Evolutionary conservation across 2,329 filamentous ascomycete genomes (phyloP).

Genomic region (Aspergillus fumigatus): DNA sequence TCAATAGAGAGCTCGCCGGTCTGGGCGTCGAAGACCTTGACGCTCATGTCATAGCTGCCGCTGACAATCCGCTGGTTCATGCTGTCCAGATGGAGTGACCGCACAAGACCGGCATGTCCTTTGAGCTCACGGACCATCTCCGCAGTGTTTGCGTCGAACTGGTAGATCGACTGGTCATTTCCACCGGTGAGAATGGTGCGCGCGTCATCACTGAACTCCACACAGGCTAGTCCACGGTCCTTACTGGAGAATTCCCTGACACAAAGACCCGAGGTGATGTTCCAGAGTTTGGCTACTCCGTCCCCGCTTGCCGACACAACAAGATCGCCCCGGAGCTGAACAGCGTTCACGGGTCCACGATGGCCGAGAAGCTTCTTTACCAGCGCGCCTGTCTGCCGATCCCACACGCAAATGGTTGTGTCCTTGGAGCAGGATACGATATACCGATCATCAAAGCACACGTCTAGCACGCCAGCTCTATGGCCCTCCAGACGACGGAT

Average conservation of each 20-base stretch:
- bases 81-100: slow-evolving; percentile 85
- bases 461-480: slow-evolving; percentile 82
- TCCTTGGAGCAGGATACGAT: slow-evolving; percentile 98
- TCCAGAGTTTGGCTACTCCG: slow-evolving; percentile 91
- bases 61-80: slow-evolving; percentile 81
- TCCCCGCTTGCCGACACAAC: slow-evolving; percentile 93
- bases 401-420: slow-evolving; percentile 89
- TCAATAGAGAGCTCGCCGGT: slow-evolving; percentile 73
- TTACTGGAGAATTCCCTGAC: slow-evolving; percentile 88
- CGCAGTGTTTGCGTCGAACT: slow-evolving; percentile 91
- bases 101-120: slow-evolving; percentile 80
- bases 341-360: slow-evolving; percentile 88
- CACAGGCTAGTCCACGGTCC: slow-evolving; percentile 89
- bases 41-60: slow-evolving; percentile 90
- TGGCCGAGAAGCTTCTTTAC: slow-evolving; percentile 80
- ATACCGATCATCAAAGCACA: slow-evolving; percentile 85
- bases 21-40: slow-evolving; percentile 88
- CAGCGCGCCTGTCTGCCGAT: slow-evolving; percentile 70
- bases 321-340: slow-evolving; percentile 88
- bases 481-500: slow-evolving; percentile 75
- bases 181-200: slow-evolving; percentile 88
- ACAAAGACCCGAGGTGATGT: slow-evolving; percentile 79
- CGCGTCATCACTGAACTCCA: slow-evolving; percentile 95
- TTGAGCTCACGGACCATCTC: slow-evolving; percentile 74
- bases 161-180: slow-evolving; percentile 91